Percentiles rank a stretch among this genome's conserved stretches.
These are phyloP conservation scores for Pseudogymnoascus sp. DNA, from an alignment of 2,329 filamentous ascomycete genomes.

Conservation along the genomic window DNA sequence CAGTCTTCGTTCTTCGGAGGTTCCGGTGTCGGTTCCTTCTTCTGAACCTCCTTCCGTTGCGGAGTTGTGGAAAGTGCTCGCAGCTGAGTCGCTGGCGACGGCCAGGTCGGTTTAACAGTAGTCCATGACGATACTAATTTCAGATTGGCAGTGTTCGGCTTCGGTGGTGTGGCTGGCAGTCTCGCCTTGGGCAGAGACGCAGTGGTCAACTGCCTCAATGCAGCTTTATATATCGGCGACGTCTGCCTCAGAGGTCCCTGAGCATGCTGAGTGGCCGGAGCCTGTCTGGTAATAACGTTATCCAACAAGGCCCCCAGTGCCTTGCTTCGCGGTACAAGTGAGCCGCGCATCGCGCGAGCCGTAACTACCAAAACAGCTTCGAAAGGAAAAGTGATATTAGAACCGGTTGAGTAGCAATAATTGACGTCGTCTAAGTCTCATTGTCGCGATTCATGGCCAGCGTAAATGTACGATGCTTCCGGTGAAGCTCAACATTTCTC, in stretches of 20 bases:
- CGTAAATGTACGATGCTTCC: slow-evolving; percentile 1
- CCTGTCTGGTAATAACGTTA: slow-evolving; percentile 2
- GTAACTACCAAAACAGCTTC: slow-evolving; percentile 2
- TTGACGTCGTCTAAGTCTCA: slow-evolving; percentile 8
- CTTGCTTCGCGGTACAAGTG: slow-evolving; percentile 7
- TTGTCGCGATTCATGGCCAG: slow-evolving; percentile 5
- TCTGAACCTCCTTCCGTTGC: slow-evolving; percentile 4
- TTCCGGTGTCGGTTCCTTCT: slow-evolving; percentile 14
- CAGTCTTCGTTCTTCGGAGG: slow-evolving; percentile 25
- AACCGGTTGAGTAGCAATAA: slow-evolving; percentile 3
- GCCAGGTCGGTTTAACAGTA: slow-evolving; percentile 20
- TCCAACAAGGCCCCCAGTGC: slow-evolving; percentile 7
- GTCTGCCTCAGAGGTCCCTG: background rate
- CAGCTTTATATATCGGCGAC: slow-evolving; percentile 8
- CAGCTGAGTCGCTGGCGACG: slow-evolving; percentile 23
- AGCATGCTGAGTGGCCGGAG: background rate
- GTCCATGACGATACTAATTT: slow-evolving; percentile 10
- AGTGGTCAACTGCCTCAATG: slow-evolving; percentile 1
- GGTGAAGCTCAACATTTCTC: slow-evolving; percentile 6
- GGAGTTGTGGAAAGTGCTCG: slow-evolving; percentile 23
- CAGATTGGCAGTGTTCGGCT: background rate
- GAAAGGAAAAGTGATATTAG: background rate
- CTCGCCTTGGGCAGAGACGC: background rate
- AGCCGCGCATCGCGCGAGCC: slow-evolving; percentile 7
- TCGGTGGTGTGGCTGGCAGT: background rate